phyloP scores from a whole-genome alignment of 2,329 filamentous ascomycete genomes.

The Lachnellula occidentalis region DNA sequence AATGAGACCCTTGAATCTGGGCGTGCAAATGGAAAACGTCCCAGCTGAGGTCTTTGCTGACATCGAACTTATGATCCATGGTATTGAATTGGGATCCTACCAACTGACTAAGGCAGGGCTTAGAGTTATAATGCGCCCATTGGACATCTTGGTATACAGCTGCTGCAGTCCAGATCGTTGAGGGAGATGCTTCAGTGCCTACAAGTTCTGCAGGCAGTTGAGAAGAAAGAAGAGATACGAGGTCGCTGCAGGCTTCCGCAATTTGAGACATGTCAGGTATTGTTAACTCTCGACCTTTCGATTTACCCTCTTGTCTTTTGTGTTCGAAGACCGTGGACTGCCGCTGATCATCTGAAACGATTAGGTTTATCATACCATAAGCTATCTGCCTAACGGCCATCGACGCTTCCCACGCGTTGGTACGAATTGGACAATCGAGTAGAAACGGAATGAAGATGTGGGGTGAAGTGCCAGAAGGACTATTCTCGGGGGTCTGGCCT shows the following conservation, averaged over 20 bases:
- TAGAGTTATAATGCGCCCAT: slow-evolving; percentile 22
- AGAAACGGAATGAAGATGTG: slow-evolving; percentile 62
- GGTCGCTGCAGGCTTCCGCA: slow-evolving; percentile 17
- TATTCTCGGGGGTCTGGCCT: slow-evolving; percentile 25
- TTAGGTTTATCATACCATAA: slow-evolving; percentile 46
- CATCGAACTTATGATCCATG: not conserved
- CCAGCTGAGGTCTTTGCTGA: slow-evolving; percentile 21
- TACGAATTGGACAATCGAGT: slow-evolving; percentile 48
- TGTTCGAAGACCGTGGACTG: slow-evolving; percentile 25
- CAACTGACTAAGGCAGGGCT: slow-evolving; percentile 13
- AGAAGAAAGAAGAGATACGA: slow-evolving; percentile 14
- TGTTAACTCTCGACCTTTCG: slow-evolving; percentile 23
- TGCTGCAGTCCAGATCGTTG: slow-evolving; percentile 23
- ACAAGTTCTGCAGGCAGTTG: slow-evolving; percentile 5
- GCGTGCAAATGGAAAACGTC: slow-evolving; percentile 29
- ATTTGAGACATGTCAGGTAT: slow-evolving; percentile 23
- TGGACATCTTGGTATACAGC: slow-evolving; percentile 28
- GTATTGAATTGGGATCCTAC: slow-evolving; percentile 11
- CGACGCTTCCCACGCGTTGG: slow-evolving; percentile 53
- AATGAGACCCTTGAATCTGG: slow-evolving; percentile 29
- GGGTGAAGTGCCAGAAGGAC: slow-evolving; percentile 13
- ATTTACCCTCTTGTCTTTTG: slow-evolving; percentile 23
- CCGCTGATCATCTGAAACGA: slow-evolving; percentile 22
- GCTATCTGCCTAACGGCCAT: slow-evolving; percentile 45
- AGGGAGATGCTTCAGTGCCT: not conserved